Conservation (phyloP, 2,329 filamentous ascomycete species). For the Sarocladiaceae sp. region DNA sequence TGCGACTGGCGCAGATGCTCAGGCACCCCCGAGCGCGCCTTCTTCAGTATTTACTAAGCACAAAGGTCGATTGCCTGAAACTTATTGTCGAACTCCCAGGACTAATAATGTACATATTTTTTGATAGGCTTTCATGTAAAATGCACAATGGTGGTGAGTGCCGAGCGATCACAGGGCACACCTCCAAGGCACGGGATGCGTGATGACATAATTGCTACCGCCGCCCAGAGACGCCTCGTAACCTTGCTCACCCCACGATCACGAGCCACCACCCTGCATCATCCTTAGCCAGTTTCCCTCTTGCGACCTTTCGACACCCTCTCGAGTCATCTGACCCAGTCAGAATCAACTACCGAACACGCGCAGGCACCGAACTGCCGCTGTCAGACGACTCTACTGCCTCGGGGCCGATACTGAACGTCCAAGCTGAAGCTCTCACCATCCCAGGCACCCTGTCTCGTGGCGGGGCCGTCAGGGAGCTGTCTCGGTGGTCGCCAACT, state of each 20-base stretch:
- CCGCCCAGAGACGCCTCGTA: neutral
- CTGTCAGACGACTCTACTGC: conserved; percentile 8
- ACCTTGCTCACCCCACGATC: conserved; percentile 10
- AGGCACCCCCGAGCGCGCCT: too few relatives aligned
- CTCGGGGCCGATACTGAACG: neutral
- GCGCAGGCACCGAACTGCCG: neutral
- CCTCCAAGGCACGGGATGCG: neutral
- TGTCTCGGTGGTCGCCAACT: neutral
- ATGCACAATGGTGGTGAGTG: neutral
- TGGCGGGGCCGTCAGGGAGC: neutral
- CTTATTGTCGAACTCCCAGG: neutral
- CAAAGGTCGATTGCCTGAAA: neutral
- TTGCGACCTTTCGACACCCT: neutral
- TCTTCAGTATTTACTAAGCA: too few relatives aligned
- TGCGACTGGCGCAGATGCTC: too few relatives aligned
- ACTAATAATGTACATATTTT: too few relatives aligned
- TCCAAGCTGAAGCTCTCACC: neutral
- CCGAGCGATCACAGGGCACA: neutral
- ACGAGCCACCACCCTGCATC: conserved; percentile 10
- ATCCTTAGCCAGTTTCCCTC: conserved; percentile 7
- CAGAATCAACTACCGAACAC: neutral
- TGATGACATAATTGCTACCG: conserved; percentile 7
- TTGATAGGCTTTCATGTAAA: too few relatives aligned
- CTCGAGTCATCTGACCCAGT: conserved; percentile 4
- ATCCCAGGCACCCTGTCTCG: neutral